Base-by-base conservation (phyloP, 164 flowering plant genomes). In the Cinnamomum chago region DNA sequence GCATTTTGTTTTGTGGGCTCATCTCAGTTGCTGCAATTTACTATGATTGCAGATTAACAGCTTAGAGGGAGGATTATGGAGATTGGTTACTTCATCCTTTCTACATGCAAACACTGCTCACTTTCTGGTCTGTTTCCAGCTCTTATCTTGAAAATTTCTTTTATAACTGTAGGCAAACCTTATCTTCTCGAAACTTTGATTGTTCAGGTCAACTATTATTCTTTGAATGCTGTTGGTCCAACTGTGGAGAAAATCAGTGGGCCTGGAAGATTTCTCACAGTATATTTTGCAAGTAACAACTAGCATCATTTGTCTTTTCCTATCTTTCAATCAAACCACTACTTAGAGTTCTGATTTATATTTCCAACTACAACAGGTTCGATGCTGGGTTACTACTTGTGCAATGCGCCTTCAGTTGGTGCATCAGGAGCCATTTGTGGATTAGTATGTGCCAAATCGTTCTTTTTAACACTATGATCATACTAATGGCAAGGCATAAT, bases 391-490 rank as follows among this genome's bases (percentile, higher is more conserved):
- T 94, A 94, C 76, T 82, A 85, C 84, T 84, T 89, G 75, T 79
- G 88, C 83, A 86, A 86, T 77, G 81, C 86, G 47, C 93, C 97
- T 67, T 80, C 97, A 1, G 92, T 94, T 81, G 98, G 98, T 80
- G 98, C 98, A 47, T 94, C 98, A 9, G 98, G 98, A 79, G 98
- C 97, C 75, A 89, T 94, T 70, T 92, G 90, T 83, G 98, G 98
- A 83, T 73, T 94, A 67, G 98, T 94, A 85, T 79, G 89, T 80
- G 64, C 70, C 7, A 70, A 20, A 65, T 13, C 62, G 9, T 25
- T 55, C n/a, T 72, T 27, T 55, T 30, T 25, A 7, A 5, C 47
- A 40, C 47, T 40, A 7, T 9, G 11, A 40, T 40, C 47, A 40
- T 40, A 40, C 11, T 7, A 40, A 40, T 40, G 47, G 47, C 47